Base-by-base conservation (phyloP, 1,139 yeast genomes). In the Yamadazyma mexicana region DNA sequence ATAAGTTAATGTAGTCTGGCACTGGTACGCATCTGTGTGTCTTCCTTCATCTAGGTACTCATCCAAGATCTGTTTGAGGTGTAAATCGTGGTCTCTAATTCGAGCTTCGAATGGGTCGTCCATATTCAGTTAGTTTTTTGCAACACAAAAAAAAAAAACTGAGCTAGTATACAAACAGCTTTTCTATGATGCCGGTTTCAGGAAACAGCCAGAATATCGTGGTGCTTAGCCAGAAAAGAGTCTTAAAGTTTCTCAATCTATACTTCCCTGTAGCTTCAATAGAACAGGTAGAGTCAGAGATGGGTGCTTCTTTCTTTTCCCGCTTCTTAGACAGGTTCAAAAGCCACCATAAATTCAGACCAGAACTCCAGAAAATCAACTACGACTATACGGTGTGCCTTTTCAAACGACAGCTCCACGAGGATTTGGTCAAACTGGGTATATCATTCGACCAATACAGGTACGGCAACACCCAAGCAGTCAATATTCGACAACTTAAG, bases 1-100 rank as follows among this genome's bases (percentile, higher is more conserved):
- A 30, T 40, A 46, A 3, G 52, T 49, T 18, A 50, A 40, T 1
- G 47, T 39, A 1, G 49, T 45, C 14, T 42, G 43, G 9, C 39
- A 37, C 10, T 17, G 25, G 12, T 28, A 11, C 4, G 24, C 8
- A 6, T 15, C 35, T 5, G 47, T 27, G 29, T 36, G 35, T 5
- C 28, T 17, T 1, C 31, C 31, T 14, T 28, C 26, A 17, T 44
- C 41, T 7, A 45, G 10, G 34, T 40, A 43, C 3, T 22, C 28
- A 5, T 37, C 35, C 18, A 35, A 20, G 3, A 24, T 4, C 2
- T 43, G 46, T 17, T 42, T 45, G 15, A 44, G 12, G 3, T 26
- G 4, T 1, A 38, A 3, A 29, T 49, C 51, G 15, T 40, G 29
- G 7, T 39, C 3, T 8, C 12, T 11, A 6, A 42, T 5, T 37